Conservation (phyloP, 2,329 filamentous ascomycete species). For the Colletotrichum nymphaeae region DNA sequence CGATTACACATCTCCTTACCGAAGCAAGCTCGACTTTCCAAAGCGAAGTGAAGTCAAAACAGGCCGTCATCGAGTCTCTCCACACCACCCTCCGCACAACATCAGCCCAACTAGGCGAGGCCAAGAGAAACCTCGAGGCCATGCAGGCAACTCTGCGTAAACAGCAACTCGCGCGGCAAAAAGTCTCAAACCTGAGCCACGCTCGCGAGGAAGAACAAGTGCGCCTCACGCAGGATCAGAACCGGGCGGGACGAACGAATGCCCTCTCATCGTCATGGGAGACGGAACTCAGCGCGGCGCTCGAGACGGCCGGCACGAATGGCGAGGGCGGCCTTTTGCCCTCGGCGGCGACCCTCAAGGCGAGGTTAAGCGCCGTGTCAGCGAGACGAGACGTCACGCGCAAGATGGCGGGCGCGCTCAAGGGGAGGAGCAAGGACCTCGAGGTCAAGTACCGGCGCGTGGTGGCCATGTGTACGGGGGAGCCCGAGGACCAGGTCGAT, state of each 20-base stretch:
- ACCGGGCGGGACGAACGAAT: conserved; percentile 51
- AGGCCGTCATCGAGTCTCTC: conserved; percentile 83
- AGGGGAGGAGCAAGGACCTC: conserved; percentile 83
- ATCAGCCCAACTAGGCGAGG: conserved; percentile 81
- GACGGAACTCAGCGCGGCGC: conserved; percentile 61
- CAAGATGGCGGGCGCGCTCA: conserved; percentile 76
- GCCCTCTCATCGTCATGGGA: conserved; percentile 65
- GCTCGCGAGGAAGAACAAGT: conserved; percentile 78
- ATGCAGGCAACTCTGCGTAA: conserved; percentile 74
- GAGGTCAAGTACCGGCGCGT: conserved; percentile 91
- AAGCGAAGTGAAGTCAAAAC: conserved; percentile 83
- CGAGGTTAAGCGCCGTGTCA: conserved; percentile 77
- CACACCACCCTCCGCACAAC: conserved; percentile 85
- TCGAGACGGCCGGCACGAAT: conserved; percentile 48
- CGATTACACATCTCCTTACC: conserved; percentile 85
- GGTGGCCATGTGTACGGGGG: conserved; percentile 86
- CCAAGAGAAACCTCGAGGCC: conserved; percentile 78
- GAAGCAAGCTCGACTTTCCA: conserved; percentile 85
- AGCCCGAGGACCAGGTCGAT: conserved; percentile 83
- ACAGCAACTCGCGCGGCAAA: conserved; percentile 75
- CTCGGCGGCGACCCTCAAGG: conserved; percentile 69
- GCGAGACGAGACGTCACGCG: conserved; percentile 75
- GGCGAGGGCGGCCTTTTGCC: conserved; percentile 63
- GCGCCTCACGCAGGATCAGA: conserved; percentile 55
- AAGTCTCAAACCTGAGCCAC: conserved; percentile 81